These are phyloP conservation scores for Camellia japonica DNA, from an alignment of 148 eudicot genomes.

Conservation along the genomic window DNA sequence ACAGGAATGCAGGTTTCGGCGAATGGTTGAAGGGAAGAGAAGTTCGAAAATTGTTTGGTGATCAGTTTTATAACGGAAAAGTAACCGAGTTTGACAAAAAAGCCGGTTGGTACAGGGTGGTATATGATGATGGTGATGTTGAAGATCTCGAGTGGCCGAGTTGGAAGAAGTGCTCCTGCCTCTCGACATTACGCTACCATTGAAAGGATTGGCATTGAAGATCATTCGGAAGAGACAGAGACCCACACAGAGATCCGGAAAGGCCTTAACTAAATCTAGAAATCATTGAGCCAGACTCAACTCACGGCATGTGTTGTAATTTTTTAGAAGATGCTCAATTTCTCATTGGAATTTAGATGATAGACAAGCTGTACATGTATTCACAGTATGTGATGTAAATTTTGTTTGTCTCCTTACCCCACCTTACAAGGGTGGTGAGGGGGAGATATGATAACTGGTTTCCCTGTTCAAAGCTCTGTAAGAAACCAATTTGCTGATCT, in stretches of 20 bases:
- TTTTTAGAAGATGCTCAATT: no score
- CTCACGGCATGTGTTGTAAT: no score
- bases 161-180: slow-evolving; percentile 59
- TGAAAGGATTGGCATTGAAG: slow-evolving; percentile 57
- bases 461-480: no score
- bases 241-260: slow-evolving; percentile 22
- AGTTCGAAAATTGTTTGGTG: slow-evolving; percentile 59
- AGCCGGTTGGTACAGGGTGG: slow-evolving; percentile 69
- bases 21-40: slow-evolving; percentile 75
- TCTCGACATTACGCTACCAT: slow-evolving; percentile 61
- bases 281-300: not conserved
- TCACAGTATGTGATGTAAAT: no score
- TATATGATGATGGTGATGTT: slow-evolving; percentile 77
- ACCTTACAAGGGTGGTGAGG: no score
- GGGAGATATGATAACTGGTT: no score
- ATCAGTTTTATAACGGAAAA: slow-evolving; percentile 42
- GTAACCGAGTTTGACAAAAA: slow-evolving; percentile 62
- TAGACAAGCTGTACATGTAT: no score
- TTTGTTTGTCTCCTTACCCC: no score
- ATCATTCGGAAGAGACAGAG: slow-evolving; percentile 45
- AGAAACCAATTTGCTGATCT: no score
- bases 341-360: no score
- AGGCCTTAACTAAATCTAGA: slow-evolving; percentile 12
- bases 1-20: slow-evolving; percentile 42
- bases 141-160: slow-evolving; percentile 92